phyloP scores from a whole-genome alignment of 2,329 filamentous ascomycete species.

The Botrytis cinerea region DNA sequence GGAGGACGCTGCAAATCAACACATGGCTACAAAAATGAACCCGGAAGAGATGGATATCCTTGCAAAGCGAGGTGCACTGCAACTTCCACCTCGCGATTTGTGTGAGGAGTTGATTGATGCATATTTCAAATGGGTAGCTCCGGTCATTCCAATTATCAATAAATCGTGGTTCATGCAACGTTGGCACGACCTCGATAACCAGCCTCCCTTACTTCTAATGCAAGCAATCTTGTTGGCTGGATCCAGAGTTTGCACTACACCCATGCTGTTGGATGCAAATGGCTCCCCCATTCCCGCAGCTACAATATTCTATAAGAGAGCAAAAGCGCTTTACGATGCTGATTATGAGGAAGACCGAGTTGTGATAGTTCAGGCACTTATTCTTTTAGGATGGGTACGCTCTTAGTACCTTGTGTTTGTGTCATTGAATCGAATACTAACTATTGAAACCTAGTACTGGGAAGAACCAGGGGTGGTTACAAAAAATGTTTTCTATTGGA shows the following conservation, averaged over 20 bases:
- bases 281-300: conserved; percentile 93
- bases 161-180: conserved; percentile 89
- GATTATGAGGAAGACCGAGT: conserved; percentile 97
- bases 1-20: conserved; percentile 83
- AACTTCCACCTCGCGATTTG: conserved; percentile 81
- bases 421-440: neutral
- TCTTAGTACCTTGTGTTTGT: neutral
- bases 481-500: conserved; percentile 99
- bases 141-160: conserved; percentile 93
- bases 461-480: conserved; percentile 97
- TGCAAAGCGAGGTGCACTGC: conserved; percentile 87
- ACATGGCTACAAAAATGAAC: conserved; percentile 85
- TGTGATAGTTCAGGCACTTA: conserved; percentile 89
- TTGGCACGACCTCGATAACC: conserved; percentile 88
- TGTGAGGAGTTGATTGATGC: conserved; percentile 94
- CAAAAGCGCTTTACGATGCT: conserved; percentile 92
- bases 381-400: conserved; percentile 86
- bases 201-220: conserved; percentile 85
- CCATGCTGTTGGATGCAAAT: conserved; percentile 92
- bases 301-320: conserved; percentile 95
- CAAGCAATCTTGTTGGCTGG: conserved; percentile 95
- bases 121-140: conserved; percentile 95
- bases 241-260: conserved; percentile 88
- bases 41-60: conserved; percentile 95
- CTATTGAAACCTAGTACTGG: conserved; percentile 70